phyloP scores from a whole-genome alignment of 2,329 filamentous ascomycete species.

The Chlorencoelia australis region DNA sequence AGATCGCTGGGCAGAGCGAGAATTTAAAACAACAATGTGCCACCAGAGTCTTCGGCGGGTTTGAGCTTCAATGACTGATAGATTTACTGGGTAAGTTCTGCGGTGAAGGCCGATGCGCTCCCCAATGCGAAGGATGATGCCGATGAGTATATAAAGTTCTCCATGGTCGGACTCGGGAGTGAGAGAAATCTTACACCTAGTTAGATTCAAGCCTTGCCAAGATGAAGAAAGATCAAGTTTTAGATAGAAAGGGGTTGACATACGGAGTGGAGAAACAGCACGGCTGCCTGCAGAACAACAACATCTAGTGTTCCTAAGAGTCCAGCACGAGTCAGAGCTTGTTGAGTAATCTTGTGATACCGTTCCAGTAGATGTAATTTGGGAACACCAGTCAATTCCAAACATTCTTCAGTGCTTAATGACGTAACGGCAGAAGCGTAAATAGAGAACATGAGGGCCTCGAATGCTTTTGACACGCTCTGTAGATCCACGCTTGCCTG shows the following conservation, averaged over 20 bases:
- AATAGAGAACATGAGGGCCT: background rate
- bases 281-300: background rate
- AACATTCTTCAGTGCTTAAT: background rate
- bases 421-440: background rate
- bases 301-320: background rate
- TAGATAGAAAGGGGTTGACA: too few relatives aligned
- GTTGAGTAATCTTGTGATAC: background rate
- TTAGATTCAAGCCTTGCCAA: too few relatives aligned
- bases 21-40: constrained; percentile 48
- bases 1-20: background rate
- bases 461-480: background rate
- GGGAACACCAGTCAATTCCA: background rate
- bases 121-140: constrained; percentile 51
- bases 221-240: too few relatives aligned
- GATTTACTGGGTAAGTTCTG: constrained; percentile 45
- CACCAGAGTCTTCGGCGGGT: constrained; percentile 60
- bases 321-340: background rate
- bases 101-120: constrained; percentile 58
- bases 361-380: background rate
- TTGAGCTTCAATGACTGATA: constrained; percentile 54
- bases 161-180: too few relatives aligned
- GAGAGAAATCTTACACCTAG: too few relatives aligned
- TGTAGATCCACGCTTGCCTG: background rate
- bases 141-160: constrained; percentile 37
- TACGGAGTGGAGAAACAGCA: background rate